Conservation (phyloP, 2,329 filamentous ascomycete species). For the Colletotrichum neosansevieriae region DNA sequence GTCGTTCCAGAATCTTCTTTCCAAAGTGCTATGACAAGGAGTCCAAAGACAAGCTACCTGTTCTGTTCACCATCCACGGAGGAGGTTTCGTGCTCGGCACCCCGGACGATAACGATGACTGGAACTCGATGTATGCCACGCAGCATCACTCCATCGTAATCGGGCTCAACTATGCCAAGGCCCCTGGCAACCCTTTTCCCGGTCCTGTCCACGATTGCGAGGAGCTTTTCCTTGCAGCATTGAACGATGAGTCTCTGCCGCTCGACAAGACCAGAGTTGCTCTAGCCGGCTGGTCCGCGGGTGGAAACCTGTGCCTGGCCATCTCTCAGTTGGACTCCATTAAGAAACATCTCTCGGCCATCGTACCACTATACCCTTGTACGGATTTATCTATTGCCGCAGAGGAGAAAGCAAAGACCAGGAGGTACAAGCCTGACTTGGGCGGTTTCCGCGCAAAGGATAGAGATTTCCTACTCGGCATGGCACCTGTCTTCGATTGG, state of each 20-base stretch:
- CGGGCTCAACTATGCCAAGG: conserved; percentile 61
- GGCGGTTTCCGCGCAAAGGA: conserved; percentile 40
- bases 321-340: conserved; percentile 54
- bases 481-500: conserved; percentile 48
- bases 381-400: conserved; percentile 49
- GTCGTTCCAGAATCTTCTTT: conserved; percentile 52
- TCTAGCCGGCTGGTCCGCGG: conserved; percentile 63
- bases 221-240: conserved; percentile 54
- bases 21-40: conserved; percentile 50
- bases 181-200: conserved; percentile 59
- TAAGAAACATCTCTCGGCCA: conserved; percentile 46
- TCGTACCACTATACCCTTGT: conserved; percentile 57
- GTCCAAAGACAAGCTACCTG: conserved; percentile 50
- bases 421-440: conserved; percentile 45
- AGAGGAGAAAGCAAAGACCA: conserved; percentile 42
- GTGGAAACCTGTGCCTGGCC: conserved; percentile 60
- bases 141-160: conserved; percentile 57
- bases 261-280: conserved; percentile 56
- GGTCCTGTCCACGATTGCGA: conserved; percentile 57
- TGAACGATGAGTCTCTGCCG: conserved; percentile 58
- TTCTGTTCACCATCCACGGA: conserved; percentile 64
- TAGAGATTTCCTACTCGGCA: conserved; percentile 34
- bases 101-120: conserved; percentile 58
- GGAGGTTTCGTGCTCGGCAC: conserved; percentile 61
- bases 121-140: conserved; percentile 57